phyloP scores from a whole-genome alignment of 257 asterid genomes.

The Jaltomata sinuosa region DNA sequence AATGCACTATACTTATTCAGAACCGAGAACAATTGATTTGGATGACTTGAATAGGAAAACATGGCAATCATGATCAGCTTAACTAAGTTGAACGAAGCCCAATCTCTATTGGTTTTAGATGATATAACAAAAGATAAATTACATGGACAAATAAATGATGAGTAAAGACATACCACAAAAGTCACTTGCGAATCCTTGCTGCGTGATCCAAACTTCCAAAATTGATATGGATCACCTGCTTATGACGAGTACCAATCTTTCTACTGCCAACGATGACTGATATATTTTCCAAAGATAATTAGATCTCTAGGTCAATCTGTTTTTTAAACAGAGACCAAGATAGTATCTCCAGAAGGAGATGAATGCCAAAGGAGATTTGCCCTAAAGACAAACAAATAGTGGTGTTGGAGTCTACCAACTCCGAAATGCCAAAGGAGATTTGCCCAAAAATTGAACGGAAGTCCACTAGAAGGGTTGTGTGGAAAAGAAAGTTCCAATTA shows the following conservation, averaged over 20 bases:
- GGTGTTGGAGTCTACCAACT: constrained; percentile 29
- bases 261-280: neutral
- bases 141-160: neutral
- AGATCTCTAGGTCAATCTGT: constrained; percentile 6
- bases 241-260: constrained; percentile 1
- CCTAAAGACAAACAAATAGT: constrained; percentile 18
- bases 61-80: neutral
- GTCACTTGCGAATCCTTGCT: constrained; percentile 1
- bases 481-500: constrained; percentile 8
- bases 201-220: neutral
- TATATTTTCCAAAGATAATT: neutral
- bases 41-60: neutral
- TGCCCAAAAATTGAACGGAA: constrained; percentile 29
- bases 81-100: neutral
- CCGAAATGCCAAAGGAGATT: constrained; percentile 71
- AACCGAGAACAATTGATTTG: neutral
- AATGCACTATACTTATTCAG: neutral
- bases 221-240: neutral
- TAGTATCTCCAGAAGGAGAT: constrained; percentile 64
- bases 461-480: constrained; percentile 13
- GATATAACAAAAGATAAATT: neutral
- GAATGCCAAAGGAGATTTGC: constrained; percentile 95
- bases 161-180: constrained; percentile 18
- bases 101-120: neutral
- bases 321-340: constrained; percentile 13